Evolutionary conservation across 768 basidiomycete genomes (phyloP), one percentile per base, ranked within the genome.

Genomic region (Tulasnella sp.): DNA sequence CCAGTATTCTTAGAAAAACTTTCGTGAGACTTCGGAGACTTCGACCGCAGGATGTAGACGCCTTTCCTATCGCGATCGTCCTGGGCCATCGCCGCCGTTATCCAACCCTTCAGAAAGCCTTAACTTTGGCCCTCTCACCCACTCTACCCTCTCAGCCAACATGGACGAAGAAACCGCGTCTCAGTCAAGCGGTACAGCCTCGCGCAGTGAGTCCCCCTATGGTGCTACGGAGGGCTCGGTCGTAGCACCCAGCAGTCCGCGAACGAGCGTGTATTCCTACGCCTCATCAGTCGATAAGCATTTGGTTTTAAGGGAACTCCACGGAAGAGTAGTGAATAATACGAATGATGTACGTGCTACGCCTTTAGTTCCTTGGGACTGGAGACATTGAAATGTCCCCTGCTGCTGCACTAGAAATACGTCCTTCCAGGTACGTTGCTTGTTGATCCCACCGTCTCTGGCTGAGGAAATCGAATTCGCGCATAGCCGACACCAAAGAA

Each of bases 251-350:
- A 68, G 62, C 14, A 68, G 62, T 34, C 62, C 62, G 2, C 27
- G 62, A 27, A 68, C 62, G 12, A 74, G 73, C 39, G 34, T 75
- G 6, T 75, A 75, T 48, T 75, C 75, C 36, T 75, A 46, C 75
- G 34, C 75, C 24, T 75, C 75, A n/a, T 75, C 75, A 34, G 75
- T 75, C 75, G 75, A 75, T 10, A 56, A 44, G 40, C 21, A 56
- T n/a, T 21, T 38, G 52, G 24, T 48, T 19, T 16, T 48, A 34
- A 39, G 44, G 75, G 44, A 44, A 9, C 19, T 75, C 2, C 75
- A 75, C 52, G 75, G 75, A 39, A 6, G 75, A 16, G 24, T n/a
- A 27, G 31, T 48, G 46, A 48, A 75, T 44, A 75, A 36, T 48
- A 75, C 46, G 39, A 48, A 75, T 56, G 44, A 75, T 39, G 44